Base-by-base conservation (phyloP, 2,329 filamentous ascomycete genomes). In the Sporothrix pallida region DNA sequence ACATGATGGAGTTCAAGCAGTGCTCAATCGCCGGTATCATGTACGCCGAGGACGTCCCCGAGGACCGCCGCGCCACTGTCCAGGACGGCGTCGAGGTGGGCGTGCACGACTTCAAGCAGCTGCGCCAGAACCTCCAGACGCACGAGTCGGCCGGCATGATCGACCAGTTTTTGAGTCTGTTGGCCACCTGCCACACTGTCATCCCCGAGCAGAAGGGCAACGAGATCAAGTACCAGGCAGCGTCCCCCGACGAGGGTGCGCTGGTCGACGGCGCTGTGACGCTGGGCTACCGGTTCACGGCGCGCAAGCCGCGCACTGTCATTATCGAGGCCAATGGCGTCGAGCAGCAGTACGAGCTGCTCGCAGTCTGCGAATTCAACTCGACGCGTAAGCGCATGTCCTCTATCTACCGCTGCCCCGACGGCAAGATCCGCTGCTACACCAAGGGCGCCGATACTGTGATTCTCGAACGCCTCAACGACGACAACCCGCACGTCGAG, bases 281-380 rank as follows among this genome's bases (percentile, higher is more conserved):
- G 65, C 86, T 99, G 70, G 96, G 95, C 4, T 98, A 98, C 85
- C 91, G 89, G 73, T 99, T 99, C 81, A 90, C 92, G 70, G 95
- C 96, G 70, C 90, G 97, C 78, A 97, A 96, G 83, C 97, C 96
- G 44, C 90, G 91, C 74, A 89, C 93, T 5, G 96, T 99, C 44
- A 92, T 95, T 56, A 95, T 98, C 78, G 88, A 92, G 73, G 91
- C 92, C 1, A 88, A 88, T 54, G 94, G 92, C 0, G 84, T 88
- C 77, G 88, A 93, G 77, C 86, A 88, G 60, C 92, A 98, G 81
- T 99, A 96, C 80, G 93, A 98, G 81, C 87, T 99, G 54, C 84
- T 99, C 74, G 95, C 95, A 2, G 95, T 99, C n/a, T 98, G 95
- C 81, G 96, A 99, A 82, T 99, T 99, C 86, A 99, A 99, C 83